Evolutionary conservation across 768 basidiomycete genomes (phyloP).

Genomic region (Kwoniella sp.): DNA sequence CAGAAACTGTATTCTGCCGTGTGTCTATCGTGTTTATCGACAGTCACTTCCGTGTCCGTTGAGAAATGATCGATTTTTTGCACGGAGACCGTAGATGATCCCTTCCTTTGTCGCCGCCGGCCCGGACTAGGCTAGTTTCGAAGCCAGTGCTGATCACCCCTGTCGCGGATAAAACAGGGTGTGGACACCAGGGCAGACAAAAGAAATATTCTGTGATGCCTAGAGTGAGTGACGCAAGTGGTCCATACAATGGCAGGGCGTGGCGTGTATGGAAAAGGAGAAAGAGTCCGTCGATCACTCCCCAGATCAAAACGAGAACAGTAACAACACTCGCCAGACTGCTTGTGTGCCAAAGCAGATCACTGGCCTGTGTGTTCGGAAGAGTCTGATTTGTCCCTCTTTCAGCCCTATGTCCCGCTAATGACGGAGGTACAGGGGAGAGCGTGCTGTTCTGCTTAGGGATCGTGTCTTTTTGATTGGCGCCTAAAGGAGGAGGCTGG

Average conservation of each 20-base stretch:
- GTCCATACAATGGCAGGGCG: neutral
- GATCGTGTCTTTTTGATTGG: neutral
- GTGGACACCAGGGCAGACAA: too few species aligned
- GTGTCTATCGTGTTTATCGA: neutral
- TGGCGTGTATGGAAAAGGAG: neutral
- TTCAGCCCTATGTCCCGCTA: neutral
- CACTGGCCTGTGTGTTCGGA: neutral
- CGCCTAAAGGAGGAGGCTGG: neutral
- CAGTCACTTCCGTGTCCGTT: too few species aligned
- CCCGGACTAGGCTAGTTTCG: neutral
- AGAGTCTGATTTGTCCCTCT: neutral
- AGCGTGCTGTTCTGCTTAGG: neutral
- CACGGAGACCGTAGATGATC: neutral
- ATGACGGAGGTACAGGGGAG: neutral
- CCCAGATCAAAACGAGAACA: neutral
- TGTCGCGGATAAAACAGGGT: too few species aligned
- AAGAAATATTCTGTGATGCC: too few species aligned
- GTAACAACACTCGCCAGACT: too few species aligned
- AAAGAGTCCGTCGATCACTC: neutral
- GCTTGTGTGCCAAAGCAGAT: neutral
- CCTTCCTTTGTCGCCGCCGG: neutral
- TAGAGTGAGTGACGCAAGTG: too few species aligned
- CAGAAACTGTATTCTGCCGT: neutral
- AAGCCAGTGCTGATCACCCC: neutral
- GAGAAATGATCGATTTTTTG: neutral